A percentile compares a stretch with the other conserved stretches of the same genome.
These are phyloP conservation scores for Lindgomyces ingoldianus DNA, from an alignment of 495 filamentous ascomycete genomes.

Conservation along the genomic window DNA sequence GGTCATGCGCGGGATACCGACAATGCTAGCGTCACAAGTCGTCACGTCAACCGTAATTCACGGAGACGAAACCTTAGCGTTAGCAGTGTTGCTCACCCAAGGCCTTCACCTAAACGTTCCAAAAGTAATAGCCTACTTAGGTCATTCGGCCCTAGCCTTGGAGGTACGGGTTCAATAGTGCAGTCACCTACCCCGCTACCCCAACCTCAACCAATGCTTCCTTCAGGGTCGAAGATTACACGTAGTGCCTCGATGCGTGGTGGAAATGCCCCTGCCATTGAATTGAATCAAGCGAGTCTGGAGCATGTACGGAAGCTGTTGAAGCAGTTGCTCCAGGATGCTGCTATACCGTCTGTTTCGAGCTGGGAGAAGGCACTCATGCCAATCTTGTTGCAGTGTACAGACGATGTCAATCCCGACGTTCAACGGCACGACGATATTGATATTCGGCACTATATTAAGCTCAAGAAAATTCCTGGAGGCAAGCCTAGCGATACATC, in stretches of 20 bases:
- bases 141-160: slow-evolving; percentile 35
- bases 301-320: slow-evolving; percentile 85
- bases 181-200: background rate
- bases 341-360: slow-evolving; percentile 65
- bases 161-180: slow-evolving; percentile 2
- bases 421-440: slow-evolving; percentile 88
- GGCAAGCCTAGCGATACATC: slow-evolving; percentile 86
- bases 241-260: slow-evolving; percentile 86
- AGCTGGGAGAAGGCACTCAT: slow-evolving; percentile 91
- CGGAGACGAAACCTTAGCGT: slow-evolving; percentile 77
- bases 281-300: slow-evolving; percentile 82
- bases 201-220: slow-evolving; percentile 6
- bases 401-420: slow-evolving; percentile 92
- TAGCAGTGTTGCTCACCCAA: slow-evolving; percentile 66
- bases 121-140: slow-evolving; percentile 46
- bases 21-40: slow-evolving; percentile 60
- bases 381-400: slow-evolving; percentile 87
- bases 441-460: slow-evolving; percentile 98
- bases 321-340: slow-evolving; percentile 77
- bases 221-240: slow-evolving; percentile 54
- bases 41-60: slow-evolving; percentile 56
- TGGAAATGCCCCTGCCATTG: slow-evolving; percentile 67
- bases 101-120: slow-evolving; percentile 63
- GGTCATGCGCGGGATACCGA: slow-evolving; percentile 63
- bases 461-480: slow-evolving; percentile 92